Evolutionary conservation across 2,329 filamentous ascomycete species (phyloP), one percentile per base, ranked within the genome.

Genomic region (Tolypocladium cylindrosporum): DNA sequence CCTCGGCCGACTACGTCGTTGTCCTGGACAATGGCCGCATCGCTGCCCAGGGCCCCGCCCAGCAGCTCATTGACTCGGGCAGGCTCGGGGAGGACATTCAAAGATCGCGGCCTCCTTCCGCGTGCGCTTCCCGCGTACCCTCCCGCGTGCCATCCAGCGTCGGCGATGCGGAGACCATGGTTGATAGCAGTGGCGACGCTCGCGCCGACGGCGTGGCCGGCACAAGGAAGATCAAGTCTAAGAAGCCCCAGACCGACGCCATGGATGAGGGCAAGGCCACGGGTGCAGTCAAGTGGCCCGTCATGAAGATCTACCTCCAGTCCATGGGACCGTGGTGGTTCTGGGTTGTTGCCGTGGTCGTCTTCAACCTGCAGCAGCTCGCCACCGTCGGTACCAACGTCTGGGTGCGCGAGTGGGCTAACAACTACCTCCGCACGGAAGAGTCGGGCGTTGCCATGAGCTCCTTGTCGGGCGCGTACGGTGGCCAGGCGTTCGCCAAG

Each of bases 261-360:
- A 80, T 84, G 77, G 79, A 85, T 54, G 94, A 99, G 71, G 80
- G 80, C 48, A 97, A 95, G 73, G 87, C 90, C 9, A 85, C 83
- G 52, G 94, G 94, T 36, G 87, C 91, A 45, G 91, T 99, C 65
- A 94, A 96, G 71, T 87, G 91, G 80, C 81, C 84, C 27, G 92
- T 96, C 55, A 88, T 99, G 66, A 77, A 85, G 60, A 84, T 96
- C 69, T 99, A 99, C 70, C 81, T 99, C 21, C 76, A 75, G 59
- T 84, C 92, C 62, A 99, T 99, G 94, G 94, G 94, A n/a, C 81
- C 87, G 5, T 96, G 91, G 90, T 92, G 90, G 80, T 99, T 96
- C 75, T 99, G 94, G 94, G 72, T 88, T 54, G 75, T 89, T 41
- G 89, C 92, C 24, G 74, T 86, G 16, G 64, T 86, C 5, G 86